Base-by-base conservation (phyloP, 2,329 filamentous ascomycete genomes). In the Uncinocarpus reesii region DNA sequence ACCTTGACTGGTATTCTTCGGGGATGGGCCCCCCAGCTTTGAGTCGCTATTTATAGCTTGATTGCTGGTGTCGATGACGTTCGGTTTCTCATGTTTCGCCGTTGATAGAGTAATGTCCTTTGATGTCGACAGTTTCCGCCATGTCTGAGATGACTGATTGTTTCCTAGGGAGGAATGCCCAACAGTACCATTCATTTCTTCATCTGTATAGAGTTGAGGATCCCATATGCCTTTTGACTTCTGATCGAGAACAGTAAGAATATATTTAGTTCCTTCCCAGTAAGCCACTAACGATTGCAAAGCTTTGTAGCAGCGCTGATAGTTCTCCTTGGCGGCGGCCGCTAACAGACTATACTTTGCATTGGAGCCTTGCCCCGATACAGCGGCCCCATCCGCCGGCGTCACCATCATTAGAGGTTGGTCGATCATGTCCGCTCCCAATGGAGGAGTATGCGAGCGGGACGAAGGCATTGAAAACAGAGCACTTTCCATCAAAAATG, bases 211-310 rank as follows among this genome's bases (percentile, higher is more conserved):
- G 7, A 81, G 61, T 11, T 80, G 62, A 2, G 78, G 87, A 58
- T 94, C 86, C 65, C 83, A 85, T 31, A 90, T 86, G 0, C 87
- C 87, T 62, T 90, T 87, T 11, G 86, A 81, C 62, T 92, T 92
- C 57, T 93, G 87, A 57, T 93, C 86, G 8, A 94, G 70, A 0
- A 87, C 86, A 0, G 85, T 90, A 31, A 94, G 68, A 32, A 94
- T 93, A 61, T 94, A 94, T 49, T 85, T 83, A 21, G 86, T 83
- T 6, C 87, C 87, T 29, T 84, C 84, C 87, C 87, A 94, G 60
- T 92, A 92, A 0, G 76, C 75, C 56, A 92, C 80, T n/a, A 93
- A 71, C 38, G 86, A 81, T 56, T 89, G 80, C 8, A 94, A 66
- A 0, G 86, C 86, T 60, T 87, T 86, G 62, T 92, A 90, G 61